Evolutionary conservation across 768 basidiomycete species (phyloP), one percentile per base, ranked within the genome.

Genomic region (Amanita brunnescens): DNA sequence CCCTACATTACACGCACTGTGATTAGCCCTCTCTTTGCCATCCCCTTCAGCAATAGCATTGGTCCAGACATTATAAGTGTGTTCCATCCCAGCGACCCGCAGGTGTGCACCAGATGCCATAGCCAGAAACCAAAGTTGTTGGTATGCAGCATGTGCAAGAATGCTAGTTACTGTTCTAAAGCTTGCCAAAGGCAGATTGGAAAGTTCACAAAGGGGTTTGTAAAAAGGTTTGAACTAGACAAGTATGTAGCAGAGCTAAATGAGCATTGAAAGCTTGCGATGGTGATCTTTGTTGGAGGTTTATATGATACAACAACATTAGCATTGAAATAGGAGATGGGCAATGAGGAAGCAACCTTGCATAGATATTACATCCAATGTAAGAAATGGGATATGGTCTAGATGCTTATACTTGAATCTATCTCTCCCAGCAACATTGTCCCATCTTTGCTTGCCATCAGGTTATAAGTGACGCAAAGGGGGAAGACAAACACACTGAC

Each of bases 361-460:
- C n/a, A n/a, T n/a, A n/a, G n/a, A n/a, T n/a, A n/a, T n/a, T n/a
- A n/a, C n/a, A n/a, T n/a, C n/a, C n/a, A n/a, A n/a, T n/a, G n/a
- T n/a, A n/a, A n/a, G n/a, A n/a, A 12, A 12, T 10, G 6, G 26
- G n/a, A 6, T 0, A 23, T 4, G 44, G n/a, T 18, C 49, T 50
- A 56, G 33, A 38, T 21, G 38, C 46, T 61, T 70, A 83, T 58
- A 74, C 61, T 12, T 78, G 79, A 61, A n/a, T 96, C 91, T 38
- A 97, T 78, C 69, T 97, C 93, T 13, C 93, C 93, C 55, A 96
- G 67, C 18, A 97, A 70, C 86, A 96, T 85, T 10, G 91, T 94
- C 12, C 80, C 85, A 57, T 97, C 93, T 68, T 94, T 95, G 72
- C 91, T 92, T 23, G 80, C 86, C 2, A 93, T 95, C 51, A 97